Evolutionary conservation across 805 yeast genomes (phyloP).

Genomic region (Yarrowia hollandica): DNA sequence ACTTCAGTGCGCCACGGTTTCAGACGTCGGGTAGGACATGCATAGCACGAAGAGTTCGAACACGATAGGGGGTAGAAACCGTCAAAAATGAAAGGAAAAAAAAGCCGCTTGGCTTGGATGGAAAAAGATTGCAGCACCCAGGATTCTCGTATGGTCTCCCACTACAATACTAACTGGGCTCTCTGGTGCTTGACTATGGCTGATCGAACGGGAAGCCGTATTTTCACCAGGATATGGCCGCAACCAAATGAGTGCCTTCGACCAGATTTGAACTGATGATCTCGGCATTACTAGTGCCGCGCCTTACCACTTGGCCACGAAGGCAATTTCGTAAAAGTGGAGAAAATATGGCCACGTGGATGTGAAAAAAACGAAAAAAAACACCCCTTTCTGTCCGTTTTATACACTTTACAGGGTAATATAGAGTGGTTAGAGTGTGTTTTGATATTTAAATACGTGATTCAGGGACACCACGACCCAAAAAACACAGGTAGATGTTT

Average conservation of each 20-base stretch:
- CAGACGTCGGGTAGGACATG: too few relatives aligned
- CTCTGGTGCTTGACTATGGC: conserved; percentile 15
- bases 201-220: conserved; percentile 22
- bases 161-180: conserved; percentile 20
- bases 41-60: too few relatives aligned
- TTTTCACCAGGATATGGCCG: conserved; percentile 21
- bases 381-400: too few relatives aligned
- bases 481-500: too few relatives aligned
- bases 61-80: background rate
- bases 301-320: conserved; percentile 29
- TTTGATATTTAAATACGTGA: too few relatives aligned
- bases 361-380: too few relatives aligned
- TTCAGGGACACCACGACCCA: too few relatives aligned
- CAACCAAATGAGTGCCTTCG: conserved; percentile 22
- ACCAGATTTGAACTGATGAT: conserved; percentile 28
- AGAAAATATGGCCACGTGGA: too few relatives aligned
- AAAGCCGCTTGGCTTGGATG: background rate
- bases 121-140: conserved; percentile 15
- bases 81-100: background rate
- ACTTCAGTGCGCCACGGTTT: too few relatives aligned
- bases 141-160: conserved; percentile 27
- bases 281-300: conserved; percentile 27
- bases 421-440: too few relatives aligned
- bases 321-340: background rate
- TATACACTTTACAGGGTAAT: too few relatives aligned